Evolutionary conservation across 768 basidiomycete species (phyloP), one percentile per base, ranked within the genome.

Genomic region (Tulasnella sp.): DNA sequence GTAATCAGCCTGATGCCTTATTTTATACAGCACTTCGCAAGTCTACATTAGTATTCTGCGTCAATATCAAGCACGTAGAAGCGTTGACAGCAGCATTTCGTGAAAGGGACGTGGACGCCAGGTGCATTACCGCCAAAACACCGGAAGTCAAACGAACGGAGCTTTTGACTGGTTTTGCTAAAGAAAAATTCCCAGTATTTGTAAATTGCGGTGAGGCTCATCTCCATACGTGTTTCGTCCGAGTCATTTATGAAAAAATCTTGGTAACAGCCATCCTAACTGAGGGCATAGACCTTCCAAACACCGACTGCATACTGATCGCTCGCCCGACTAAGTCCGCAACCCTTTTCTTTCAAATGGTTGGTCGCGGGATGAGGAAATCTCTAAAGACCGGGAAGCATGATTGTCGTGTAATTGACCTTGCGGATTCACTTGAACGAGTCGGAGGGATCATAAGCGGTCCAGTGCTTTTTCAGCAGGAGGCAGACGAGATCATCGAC

Each of bases 241-340:
- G 31, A n/a, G n/a, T n/a, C n/a, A n/a, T n/a, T n/a, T n/a, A n/a
- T n/a, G n/a, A n/a, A n/a, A n/a, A n/a, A n/a, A n/a, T n/a, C n/a
- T n/a, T n/a, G n/a, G n/a, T n/a, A n/a, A 8, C 52, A 91, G 94
- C 94, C 29, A 92, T 97, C 69, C 85, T 97, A 78, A 97, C 95
- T 1, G 96, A 97, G 84, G 96, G 96, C 3, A 89, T 95, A n/a
- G 96, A 99, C 84, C 93, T 98, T 72, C 96, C 96, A 2, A 93
- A 93, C 77, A 92, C 97, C 74, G 96, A 99, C 80, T 97, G 96
- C 78, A 87, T 98, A 12, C 82, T 98, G 40, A 84, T 98, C n/a
- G 94, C 93, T 22, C 87, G 94, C 25, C 96, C 96, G 22, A 98
- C 96, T 1, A 87, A 92, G 34, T 97, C 95, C 14, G 87, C 89